Evolutionary conservation across 257 asterid species (phyloP).

Genomic region (Solanum pimpinellifolium): DNA sequence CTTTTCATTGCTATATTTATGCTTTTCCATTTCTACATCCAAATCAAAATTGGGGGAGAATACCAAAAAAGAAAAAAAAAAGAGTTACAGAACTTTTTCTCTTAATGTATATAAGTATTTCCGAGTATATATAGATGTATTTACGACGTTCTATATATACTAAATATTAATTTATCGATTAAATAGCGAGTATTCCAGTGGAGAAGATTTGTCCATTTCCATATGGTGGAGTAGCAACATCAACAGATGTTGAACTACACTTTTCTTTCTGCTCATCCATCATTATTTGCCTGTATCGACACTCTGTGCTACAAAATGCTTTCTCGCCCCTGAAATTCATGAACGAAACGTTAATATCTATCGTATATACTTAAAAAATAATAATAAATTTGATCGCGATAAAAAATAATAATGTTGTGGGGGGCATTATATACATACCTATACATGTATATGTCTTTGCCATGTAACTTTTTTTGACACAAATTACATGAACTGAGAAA

Average conservation of each 20-base stretch:
- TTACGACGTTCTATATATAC: background rate
- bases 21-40: conserved; percentile 3
- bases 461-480: conserved; percentile 67
- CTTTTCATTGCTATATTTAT: background rate
- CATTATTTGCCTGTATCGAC: conserved; percentile 63
- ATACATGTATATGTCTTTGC: conserved; percentile 85
- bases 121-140: conserved; percentile 2
- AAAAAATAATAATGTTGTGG: background rate
- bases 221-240: conserved; percentile 21
- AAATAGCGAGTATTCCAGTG: conserved; percentile 56
- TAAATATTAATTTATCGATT: background rate
- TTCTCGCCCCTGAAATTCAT: conserved; percentile 67
- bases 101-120: background rate
- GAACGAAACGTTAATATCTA: too few relatives aligned
- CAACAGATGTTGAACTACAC: conserved; percentile 24
- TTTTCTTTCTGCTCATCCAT: conserved; percentile 63
- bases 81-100: background rate
- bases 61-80: background rate
- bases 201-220: conserved; percentile 37
- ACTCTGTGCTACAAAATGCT: conserved; percentile 86
- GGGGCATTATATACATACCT: conserved; percentile 37
- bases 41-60: conserved; percentile 1
- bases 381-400: background rate
- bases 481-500: conserved; percentile 59
- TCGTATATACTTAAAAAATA: too few relatives aligned